phyloP scores from a whole-genome alignment of 768 basidiomycete genomes.

The Mycena pura region DNA sequence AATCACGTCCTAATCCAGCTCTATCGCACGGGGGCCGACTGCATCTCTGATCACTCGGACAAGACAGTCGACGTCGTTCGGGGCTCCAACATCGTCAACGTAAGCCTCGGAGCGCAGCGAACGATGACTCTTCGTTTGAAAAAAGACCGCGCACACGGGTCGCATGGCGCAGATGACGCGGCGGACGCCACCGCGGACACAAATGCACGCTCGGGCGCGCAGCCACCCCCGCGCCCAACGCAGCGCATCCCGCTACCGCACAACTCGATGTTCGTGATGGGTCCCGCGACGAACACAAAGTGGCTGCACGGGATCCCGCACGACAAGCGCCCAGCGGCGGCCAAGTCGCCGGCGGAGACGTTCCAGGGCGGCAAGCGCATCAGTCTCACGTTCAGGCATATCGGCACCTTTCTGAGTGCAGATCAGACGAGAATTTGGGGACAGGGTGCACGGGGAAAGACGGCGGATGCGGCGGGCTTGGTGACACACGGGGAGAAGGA shows the following conservation, averaged over 20 bases:
- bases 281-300: slow-evolving; percentile 70
- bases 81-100: slow-evolving; percentile 79
- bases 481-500: slow-evolving; percentile 61
- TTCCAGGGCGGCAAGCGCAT: slow-evolving; percentile 69
- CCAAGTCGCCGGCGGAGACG: slow-evolving; percentile 64
- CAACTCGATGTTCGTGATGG: slow-evolving; percentile 85
- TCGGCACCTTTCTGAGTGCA: slow-evolving; percentile 73
- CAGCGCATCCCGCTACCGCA: slow-evolving; percentile 80
- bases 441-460: slow-evolving; percentile 75
- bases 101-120: slow-evolving; percentile 80
- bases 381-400: slow-evolving; percentile 80
- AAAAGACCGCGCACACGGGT: slow-evolving; percentile 40
- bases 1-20: slow-evolving; percentile 87
- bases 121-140: slow-evolving; percentile 78
- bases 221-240: slow-evolving; percentile 41
- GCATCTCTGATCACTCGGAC: slow-evolving; percentile 87
- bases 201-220: too few relatives aligned
- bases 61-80: slow-evolving; percentile 84
- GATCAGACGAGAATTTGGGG: slow-evolving; percentile 67
- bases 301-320: slow-evolving; percentile 82
- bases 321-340: slow-evolving; percentile 67
- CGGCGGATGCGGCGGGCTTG: slow-evolving; percentile 54
- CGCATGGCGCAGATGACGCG: too few relatives aligned
- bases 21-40: slow-evolving; percentile 81
- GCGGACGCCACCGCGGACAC: slow-evolving; percentile 14